Evolutionary conservation across 2,329 filamentous ascomycete species (phyloP).

Genomic region (Sclerotinia subarctica): DNA sequence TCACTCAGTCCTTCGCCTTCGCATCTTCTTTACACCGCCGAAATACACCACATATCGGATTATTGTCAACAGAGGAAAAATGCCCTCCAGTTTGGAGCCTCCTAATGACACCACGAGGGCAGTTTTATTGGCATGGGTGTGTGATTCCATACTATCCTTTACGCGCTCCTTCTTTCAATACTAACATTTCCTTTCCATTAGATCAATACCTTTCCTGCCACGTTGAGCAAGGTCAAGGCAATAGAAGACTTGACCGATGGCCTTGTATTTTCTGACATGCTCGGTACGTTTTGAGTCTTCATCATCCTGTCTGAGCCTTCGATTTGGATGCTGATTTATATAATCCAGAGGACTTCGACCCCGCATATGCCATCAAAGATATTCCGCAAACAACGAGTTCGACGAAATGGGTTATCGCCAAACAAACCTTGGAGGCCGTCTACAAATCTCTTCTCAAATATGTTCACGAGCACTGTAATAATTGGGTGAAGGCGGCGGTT

Average conservation of each 20-base stretch:
- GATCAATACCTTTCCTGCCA: conserved; percentile 40
- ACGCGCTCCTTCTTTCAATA: conserved; percentile 8
- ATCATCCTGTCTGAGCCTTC: conserved; percentile 39
- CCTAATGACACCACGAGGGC: conserved; percentile 36
- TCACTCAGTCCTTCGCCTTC: conserved; percentile 20
- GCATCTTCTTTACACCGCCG: conserved; percentile 19
- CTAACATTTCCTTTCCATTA: conserved; percentile 22
- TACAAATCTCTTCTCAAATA: conserved; percentile 55
- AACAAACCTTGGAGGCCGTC: conserved; percentile 49
- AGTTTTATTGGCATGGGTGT: conserved; percentile 56
- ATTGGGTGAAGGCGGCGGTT: conserved; percentile 49
- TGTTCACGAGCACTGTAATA: conserved; percentile 49
- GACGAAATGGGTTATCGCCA: conserved; percentile 43
- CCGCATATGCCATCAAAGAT: conserved; percentile 53
- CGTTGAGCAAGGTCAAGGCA: conserved; percentile 30
- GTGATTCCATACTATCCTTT: conserved; percentile 26
- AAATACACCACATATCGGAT: conserved; percentile 13
- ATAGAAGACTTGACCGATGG: conserved; percentile 40
- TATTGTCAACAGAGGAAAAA: conserved; percentile 13
- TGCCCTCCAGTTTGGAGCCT: conserved; percentile 19
- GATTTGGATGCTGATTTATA: conserved; percentile 35
- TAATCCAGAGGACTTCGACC: conserved; percentile 52
- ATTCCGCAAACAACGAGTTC: conserved; percentile 45
- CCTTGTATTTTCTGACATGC: conserved; percentile 37
- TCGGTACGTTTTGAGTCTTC: conserved; percentile 36